Evolutionary conservation across 2,329 filamentous ascomycete genomes (phyloP), one percentile per base, ranked within the genome.

Genomic region (Aotearoamyces nothofagi): DNA sequence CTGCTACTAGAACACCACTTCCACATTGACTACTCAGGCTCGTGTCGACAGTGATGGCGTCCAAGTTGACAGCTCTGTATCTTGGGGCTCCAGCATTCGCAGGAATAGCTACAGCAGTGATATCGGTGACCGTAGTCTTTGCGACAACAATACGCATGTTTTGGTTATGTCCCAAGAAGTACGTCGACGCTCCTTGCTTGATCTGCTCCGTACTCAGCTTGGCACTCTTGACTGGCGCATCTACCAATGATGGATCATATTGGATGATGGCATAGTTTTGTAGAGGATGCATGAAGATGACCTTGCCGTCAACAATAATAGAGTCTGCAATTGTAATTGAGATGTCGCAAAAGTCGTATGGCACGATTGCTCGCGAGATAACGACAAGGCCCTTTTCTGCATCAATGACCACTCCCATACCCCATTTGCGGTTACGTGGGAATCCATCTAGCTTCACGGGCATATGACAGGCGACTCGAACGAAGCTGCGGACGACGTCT

Each of bases 121-220:
- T 92, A 51, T 98, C 90, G 1, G 92, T 98, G 9, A 98, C 84
- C 0, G 79, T 83, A 0, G 90, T 96, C 43, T 92, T 84, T 4
- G 84, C 81, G 42, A 94, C 82, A 4, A 96, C 87, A 22, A 94
- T 82, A 19, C 87, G 74, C 36, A 87, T 78, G 40, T 94, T 96
- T 40, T 92, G 77, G 50, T 98, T 98, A 60, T 93, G 92, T n/a
- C 90, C 92, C 38, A 98, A 79, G 55, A 98, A 98, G 41, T 93
- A 86, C 0, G 86, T 94, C 33, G 87, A 78, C 27, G 86, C 82
- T 19, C 90, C 90, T 57, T 96, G 90, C 29, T 83, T 86, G 50
- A 96, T 83, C 43, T 75, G 73, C 32, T 81, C 72, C 5, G 64
- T 73, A 45, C 83, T 83, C 27, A 98, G 66, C 43, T 72, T 80